phyloP scores from a whole-genome alignment of 257 asterid genomes.

The Leptodermis oblonga region DNA sequence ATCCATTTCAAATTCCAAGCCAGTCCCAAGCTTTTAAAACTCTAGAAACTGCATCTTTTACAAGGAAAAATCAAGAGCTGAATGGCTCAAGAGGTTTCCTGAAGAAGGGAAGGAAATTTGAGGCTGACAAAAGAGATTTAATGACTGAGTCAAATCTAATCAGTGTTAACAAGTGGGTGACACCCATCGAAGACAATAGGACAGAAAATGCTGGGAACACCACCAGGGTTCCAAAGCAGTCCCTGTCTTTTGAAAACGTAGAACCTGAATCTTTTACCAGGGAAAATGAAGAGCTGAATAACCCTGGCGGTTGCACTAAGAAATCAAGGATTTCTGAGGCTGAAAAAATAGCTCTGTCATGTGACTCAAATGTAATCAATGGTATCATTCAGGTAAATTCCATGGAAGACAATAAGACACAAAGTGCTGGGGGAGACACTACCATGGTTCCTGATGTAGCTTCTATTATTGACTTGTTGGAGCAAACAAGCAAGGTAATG shows the following conservation, averaged over 20 bases:
- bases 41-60: slow-evolving; percentile 32
- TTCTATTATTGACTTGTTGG: slow-evolving; percentile 81
- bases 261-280: slow-evolving; percentile 30
- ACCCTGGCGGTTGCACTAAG: slow-evolving; percentile 39
- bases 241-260: slow-evolving; percentile 34
- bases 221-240: slow-evolving; percentile 49
- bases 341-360: slow-evolving; percentile 27
- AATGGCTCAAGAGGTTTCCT: slow-evolving; percentile 25
- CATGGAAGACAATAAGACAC: slow-evolving; percentile 31
- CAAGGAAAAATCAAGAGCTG: slow-evolving; percentile 17
- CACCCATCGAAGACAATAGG: slow-evolving; percentile 28
- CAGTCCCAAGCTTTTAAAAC: slow-evolving; percentile 39
- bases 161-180: slow-evolving; percentile 20
- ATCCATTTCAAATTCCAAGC: slow-evolving; percentile 52
- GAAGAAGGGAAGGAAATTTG: slow-evolving; percentile 53
- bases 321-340: slow-evolving; percentile 45
- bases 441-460: slow-evolving; percentile 76
- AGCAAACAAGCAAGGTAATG: slow-evolving; percentile 84
- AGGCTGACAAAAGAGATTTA: slow-evolving; percentile 28
- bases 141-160: slow-evolving; percentile 18
- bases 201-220: slow-evolving; percentile 36
- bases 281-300: slow-evolving; percentile 18
- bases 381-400: slow-evolving; percentile 23
- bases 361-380: slow-evolving; percentile 17
- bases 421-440: slow-evolving; percentile 36